A percentile compares a stretch with the other conserved stretches of the same genome.
phyloP scores from a whole-genome alignment of 2,329 filamentous ascomycete genomes.

The Claviceps digitariae region DNA sequence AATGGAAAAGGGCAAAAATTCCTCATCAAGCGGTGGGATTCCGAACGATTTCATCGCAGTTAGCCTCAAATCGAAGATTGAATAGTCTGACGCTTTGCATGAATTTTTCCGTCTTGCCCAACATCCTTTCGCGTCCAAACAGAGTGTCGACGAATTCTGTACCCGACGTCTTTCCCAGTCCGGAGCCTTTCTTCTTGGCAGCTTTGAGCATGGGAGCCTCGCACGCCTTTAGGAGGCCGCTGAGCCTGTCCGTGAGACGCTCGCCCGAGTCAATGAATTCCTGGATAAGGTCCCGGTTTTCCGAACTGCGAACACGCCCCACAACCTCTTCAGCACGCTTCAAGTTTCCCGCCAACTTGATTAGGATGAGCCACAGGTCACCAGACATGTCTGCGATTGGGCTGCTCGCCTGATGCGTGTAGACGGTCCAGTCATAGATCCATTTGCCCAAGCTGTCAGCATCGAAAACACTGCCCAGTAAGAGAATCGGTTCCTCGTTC shows the following conservation, averaged over 20 bases:
- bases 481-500: slow-evolving; percentile 80
- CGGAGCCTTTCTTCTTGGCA: slow-evolving; percentile 54
- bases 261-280: slow-evolving; percentile 87
- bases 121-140: slow-evolving; percentile 80
- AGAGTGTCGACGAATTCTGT: slow-evolving; percentile 93
- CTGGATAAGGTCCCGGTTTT: slow-evolving; percentile 68
- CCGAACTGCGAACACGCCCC: slow-evolving; percentile 54
- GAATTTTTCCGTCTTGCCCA: slow-evolving; percentile 81
- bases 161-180: slow-evolving; percentile 80
- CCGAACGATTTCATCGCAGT: slow-evolving; percentile 78
- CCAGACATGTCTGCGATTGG: slow-evolving; percentile 85
- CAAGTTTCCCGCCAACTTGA: slow-evolving; percentile 86
- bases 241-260: slow-evolving; percentile 72
- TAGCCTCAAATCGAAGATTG: slow-evolving; percentile 89
- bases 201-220: slow-evolving; percentile 93
- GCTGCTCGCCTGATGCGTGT: slow-evolving; percentile 66
- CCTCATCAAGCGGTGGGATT: slow-evolving; percentile 38
- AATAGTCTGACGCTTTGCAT: slow-evolving; percentile 82
- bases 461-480: slow-evolving; percentile 92
- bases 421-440: slow-evolving; percentile 99
- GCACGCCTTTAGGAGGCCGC: slow-evolving; percentile 76
- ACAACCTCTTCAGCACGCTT: slow-evolving; percentile 77
- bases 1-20: too few species aligned
- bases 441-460: slow-evolving; percentile 96
- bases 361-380: slow-evolving; percentile 88